Conservation (phyloP, 345 rosid species). For the Brassica napus region DNA sequence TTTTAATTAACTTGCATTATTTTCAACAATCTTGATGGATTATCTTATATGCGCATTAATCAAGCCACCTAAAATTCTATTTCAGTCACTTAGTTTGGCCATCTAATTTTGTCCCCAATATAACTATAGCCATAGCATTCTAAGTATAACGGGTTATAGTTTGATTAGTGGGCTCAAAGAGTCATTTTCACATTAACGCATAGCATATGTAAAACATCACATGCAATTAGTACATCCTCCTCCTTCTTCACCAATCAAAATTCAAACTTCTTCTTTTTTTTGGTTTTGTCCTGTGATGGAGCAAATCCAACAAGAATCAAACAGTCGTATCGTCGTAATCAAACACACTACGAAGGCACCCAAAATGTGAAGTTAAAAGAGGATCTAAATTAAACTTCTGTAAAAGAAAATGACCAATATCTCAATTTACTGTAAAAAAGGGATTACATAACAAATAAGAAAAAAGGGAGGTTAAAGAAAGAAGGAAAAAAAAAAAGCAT, state of each 20-base stretch:
- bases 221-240: constrained; percentile 19
- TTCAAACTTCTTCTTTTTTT: neutral
- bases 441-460: constrained; percentile 17
- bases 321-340: neutral
- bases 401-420: constrained; percentile 15
- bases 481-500: neutral
- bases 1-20: neutral
- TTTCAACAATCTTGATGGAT: neutral
- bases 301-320: neutral
- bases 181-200: constrained; percentile 10
- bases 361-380: neutral
- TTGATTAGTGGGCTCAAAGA: neutral
- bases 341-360: neutral
- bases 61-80: neutral
- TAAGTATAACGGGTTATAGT: neutral
- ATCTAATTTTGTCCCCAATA: neutral
- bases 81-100: neutral
- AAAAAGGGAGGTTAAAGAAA: neutral
- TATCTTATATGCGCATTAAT: neutral
- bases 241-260: neutral
- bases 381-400: neutral
- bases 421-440: neutral
- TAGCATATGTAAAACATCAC: neutral
- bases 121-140: neutral
- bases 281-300: neutral